Evolutionary conservation across 2,329 filamentous ascomycete species (phyloP).

Genomic region (Fusarium haematococcum): DNA sequence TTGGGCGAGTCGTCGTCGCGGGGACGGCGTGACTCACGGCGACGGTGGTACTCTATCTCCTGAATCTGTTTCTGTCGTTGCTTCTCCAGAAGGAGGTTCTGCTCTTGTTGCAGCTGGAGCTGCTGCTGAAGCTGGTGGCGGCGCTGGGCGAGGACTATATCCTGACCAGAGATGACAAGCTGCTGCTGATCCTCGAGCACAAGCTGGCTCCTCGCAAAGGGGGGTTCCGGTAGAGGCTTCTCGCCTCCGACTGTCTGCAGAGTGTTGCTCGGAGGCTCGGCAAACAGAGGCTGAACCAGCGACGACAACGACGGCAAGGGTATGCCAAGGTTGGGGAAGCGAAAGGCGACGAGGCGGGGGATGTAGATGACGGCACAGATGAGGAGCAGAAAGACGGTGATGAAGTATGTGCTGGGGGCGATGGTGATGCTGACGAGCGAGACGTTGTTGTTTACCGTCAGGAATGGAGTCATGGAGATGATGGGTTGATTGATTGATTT

Average conservation of each 20-base stretch:
- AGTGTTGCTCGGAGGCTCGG: conserved; percentile 18
- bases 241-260: conserved; percentile 19
- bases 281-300: conserved; percentile 32
- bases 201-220: conserved; percentile 42
- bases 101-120: conserved; percentile 18
- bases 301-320: conserved; percentile 44
- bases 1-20: conserved; percentile 7
- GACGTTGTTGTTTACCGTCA: conserved; percentile 72
- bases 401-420: conserved; percentile 69
- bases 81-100: conserved; percentile 31
- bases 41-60: conserved; percentile 30
- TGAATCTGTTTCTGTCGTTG: conserved; percentile 37
- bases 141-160: conserved; percentile 44
- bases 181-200: conserved; percentile 51
- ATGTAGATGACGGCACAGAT: conserved; percentile 65
- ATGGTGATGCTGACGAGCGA: conserved; percentile 70
- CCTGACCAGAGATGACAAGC: conserved; percentile 47
- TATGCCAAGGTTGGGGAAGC: conserved; percentile 52
- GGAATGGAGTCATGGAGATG: conserved; percentile 66
- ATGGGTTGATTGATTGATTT: not conserved
- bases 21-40: conserved; percentile 21
- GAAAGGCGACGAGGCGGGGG: conserved; percentile 49
- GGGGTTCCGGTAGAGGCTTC: conserved; percentile 44
- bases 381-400: conserved; percentile 61
- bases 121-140: conserved; percentile 37